Evolutionary conservation across 192 early-diverging fungal species (phyloP).

Genomic region (Coemansia sp.): DNA sequence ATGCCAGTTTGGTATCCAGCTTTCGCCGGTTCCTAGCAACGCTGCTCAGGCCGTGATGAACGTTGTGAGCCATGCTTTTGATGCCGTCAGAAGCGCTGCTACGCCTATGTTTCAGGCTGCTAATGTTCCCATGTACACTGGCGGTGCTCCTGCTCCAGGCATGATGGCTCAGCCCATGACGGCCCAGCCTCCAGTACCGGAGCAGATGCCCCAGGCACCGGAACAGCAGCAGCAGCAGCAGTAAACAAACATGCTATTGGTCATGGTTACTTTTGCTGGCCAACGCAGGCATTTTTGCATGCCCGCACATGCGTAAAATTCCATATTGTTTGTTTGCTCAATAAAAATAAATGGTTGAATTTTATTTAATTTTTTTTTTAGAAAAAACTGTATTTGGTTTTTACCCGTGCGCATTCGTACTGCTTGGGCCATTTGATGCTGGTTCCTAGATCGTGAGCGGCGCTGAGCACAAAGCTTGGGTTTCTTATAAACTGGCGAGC

Average conservation of each 20-base stretch:
- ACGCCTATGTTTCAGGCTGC: background rate
- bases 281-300: too few species aligned
- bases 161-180: too few species aligned
- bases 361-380: slow-evolving; percentile 1
- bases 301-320: too few species aligned
- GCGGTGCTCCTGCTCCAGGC: too few species aligned
- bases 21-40: slow-evolving; percentile 5
- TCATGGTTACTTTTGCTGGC: too few species aligned
- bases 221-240: too few species aligned
- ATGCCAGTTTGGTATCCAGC: slow-evolving; percentile 12
- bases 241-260: too few species aligned
- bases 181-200: too few species aligned
- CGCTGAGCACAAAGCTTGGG: slow-evolving; percentile 60
- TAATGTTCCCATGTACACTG: too few species aligned
- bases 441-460: slow-evolving; percentile 66
- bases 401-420: slow-evolving; percentile 49
- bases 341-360: too few species aligned
- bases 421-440: slow-evolving; percentile 61
- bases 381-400: slow-evolving; percentile 15
- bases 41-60: background rate
- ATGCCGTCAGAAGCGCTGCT: background rate
- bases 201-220: too few species aligned
- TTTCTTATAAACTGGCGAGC: slow-evolving; percentile 69
- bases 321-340: too few species aligned
- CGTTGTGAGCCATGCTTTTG: background rate